These are phyloP conservation scores for Starmerella geochares DNA, from an alignment of 805 yeast genomes.

Conservation along the genomic window DNA sequence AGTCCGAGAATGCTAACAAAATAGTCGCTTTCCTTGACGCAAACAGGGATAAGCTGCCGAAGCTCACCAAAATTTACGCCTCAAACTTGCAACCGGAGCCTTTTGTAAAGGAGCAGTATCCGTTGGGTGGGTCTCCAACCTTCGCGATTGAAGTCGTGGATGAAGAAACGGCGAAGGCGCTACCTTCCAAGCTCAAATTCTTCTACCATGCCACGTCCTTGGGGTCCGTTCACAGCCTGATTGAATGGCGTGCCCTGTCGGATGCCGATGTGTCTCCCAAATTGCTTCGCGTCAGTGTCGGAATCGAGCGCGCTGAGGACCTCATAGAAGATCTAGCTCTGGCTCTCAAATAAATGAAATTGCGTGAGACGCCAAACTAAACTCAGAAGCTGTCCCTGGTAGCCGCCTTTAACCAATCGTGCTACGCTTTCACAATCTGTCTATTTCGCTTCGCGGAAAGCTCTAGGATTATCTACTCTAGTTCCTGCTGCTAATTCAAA, in stretches of 20 bases:
- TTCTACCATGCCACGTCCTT: constrained; percentile 83
- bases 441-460: too few species aligned
- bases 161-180: constrained; percentile 60
- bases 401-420: too few species aligned
- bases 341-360: constrained; percentile 39
- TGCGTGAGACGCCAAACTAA: not conserved
- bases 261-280: constrained; percentile 72
- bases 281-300: constrained; percentile 71
- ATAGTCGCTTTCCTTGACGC: constrained; percentile 55
- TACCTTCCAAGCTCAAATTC: constrained; percentile 61
- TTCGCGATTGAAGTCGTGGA: constrained; percentile 77
- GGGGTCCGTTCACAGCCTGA: constrained; percentile 78
- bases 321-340: constrained; percentile 58
- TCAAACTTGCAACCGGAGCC: constrained; percentile 50
- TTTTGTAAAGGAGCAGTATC: constrained; percentile 63
- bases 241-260: constrained; percentile 81
- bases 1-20: constrained; percentile 52
- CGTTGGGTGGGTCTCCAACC: constrained; percentile 88
- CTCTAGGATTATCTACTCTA: too few species aligned
- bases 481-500: too few species aligned
- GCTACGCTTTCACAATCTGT: too few species aligned
- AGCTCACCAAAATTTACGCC: constrained; percentile 69
- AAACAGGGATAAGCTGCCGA: constrained; percentile 37
- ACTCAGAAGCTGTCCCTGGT: too few species aligned
- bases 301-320: constrained; percentile 76